These are phyloP conservation scores for Russula foetens DNA, from an alignment of 768 basidiomycete species.

Conservation along the genomic window DNA sequence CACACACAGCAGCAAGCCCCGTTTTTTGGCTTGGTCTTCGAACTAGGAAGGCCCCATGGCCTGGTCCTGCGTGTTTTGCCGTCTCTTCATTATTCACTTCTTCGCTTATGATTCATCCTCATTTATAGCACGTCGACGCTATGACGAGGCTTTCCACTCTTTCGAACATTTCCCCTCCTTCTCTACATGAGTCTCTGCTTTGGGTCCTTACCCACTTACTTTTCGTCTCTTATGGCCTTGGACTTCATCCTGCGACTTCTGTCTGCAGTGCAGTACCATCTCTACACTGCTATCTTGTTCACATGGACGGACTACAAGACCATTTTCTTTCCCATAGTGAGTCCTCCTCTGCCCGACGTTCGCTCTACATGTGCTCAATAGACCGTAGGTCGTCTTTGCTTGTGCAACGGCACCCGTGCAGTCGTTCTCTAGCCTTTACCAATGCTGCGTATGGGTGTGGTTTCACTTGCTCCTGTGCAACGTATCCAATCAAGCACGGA, in stretches of 20 bases:
- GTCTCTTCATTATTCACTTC: background rate
- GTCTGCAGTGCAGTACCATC: slow-evolving; percentile 10
- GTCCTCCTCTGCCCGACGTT: background rate
- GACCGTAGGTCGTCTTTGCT: slow-evolving; percentile 16
- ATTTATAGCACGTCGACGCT: slow-evolving; percentile 4
- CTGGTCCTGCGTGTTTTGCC: slow-evolving; percentile 1
- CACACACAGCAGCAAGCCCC: background rate
- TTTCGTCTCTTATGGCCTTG: background rate
- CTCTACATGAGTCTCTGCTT: background rate
- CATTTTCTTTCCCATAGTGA: slow-evolving; percentile 25
- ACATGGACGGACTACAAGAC: slow-evolving; percentile 28
- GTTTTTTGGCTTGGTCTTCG: background rate
- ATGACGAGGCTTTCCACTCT: slow-evolving; percentile 1
- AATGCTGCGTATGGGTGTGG: slow-evolving; percentile 22
- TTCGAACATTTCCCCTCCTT: background rate
- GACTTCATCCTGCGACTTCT: slow-evolving; percentile 1
- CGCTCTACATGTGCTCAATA: background rate
- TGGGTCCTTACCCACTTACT: background rate
- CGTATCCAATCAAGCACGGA: slow-evolving; percentile 23
- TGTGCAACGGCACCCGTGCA: slow-evolving; percentile 15
- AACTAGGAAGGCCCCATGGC: background rate
- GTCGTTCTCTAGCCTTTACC: slow-evolving; percentile 2
- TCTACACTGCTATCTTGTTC: slow-evolving; percentile 23
- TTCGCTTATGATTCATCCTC: slow-evolving; percentile 1
- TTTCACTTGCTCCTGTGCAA: slow-evolving; percentile 22